Conservation (phyloP, 805 yeast species). For the Spathaspora passalidarum region DNA sequence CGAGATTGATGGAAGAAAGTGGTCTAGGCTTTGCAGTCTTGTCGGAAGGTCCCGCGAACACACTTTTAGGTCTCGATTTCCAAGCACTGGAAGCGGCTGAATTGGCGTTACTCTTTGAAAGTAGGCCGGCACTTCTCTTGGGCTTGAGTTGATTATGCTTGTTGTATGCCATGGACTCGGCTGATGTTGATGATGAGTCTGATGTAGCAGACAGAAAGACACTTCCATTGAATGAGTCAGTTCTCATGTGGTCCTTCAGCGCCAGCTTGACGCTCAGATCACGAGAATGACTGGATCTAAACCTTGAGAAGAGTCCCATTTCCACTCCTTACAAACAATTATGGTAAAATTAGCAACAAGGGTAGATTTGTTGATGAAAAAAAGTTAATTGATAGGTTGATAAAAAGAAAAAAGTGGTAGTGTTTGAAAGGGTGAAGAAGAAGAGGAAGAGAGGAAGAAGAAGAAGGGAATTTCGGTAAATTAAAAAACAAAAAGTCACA, state of each 20-base stretch:
- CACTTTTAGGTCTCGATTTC: constrained; percentile 1
- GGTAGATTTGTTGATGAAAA: neutral
- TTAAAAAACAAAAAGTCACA: neutral
- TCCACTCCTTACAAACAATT: neutral
- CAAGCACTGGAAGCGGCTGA: constrained; percentile 1
- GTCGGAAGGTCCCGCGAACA: neutral
- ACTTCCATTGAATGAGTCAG: constrained; percentile 22
- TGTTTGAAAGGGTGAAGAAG: neutral
- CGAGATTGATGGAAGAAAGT: no score
- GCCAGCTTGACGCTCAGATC: neutral
- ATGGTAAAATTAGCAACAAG: neutral
- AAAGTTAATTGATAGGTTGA: neutral
- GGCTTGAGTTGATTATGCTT: neutral
- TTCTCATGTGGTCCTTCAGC: neutral
- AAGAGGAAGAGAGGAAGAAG: neutral
- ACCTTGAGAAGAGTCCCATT: constrained; percentile 4
- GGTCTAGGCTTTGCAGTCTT: neutral
- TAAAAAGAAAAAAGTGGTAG: neutral
- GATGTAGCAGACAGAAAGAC: constrained; percentile 33
- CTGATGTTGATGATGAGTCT: constrained; percentile 28
- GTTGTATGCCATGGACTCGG: constrained; percentile 12
- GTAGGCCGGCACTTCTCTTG: neutral
- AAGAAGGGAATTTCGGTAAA: neutral
- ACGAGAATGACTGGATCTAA: neutral
- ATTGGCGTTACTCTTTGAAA: neutral